A percentile compares a stretch with the other conserved stretches of the same genome.
Conservation (phyloP, 768 basidiomycete species). For the Naganishia antarctica region DNA sequence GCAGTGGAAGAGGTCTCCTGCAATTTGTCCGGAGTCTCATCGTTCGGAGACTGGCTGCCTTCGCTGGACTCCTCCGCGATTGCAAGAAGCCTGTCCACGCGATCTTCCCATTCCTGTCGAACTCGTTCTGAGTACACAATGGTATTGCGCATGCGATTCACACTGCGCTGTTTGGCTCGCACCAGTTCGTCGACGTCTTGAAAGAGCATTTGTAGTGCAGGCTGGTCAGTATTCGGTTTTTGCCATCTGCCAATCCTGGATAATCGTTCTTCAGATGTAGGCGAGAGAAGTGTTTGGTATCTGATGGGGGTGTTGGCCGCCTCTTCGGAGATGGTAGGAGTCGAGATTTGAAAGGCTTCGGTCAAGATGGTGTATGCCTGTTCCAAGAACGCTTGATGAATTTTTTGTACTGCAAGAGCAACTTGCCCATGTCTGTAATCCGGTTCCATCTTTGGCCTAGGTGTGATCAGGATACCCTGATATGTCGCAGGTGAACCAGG, state of each 20-base stretch:
- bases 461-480: constrained; percentile 40
- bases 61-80: constrained; percentile 53
- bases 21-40: constrained; percentile 28
- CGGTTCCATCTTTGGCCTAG: constrained; percentile 36
- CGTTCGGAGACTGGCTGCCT: constrained; percentile 30
- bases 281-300: constrained; percentile 81
- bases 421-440: constrained; percentile 32
- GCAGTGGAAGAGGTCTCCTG: not conserved
- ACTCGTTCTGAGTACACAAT: constrained; percentile 96
- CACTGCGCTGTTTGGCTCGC: constrained; percentile 88
- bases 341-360: constrained; percentile 71
- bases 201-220: constrained; percentile 72
- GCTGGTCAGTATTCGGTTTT: constrained; percentile 76
- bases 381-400: constrained; percentile 65
- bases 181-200: constrained; percentile 84
- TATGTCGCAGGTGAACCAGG: constrained; percentile 55
- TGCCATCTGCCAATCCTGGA: constrained; percentile 78
- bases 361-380: constrained; percentile 81
- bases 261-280: constrained; percentile 80
- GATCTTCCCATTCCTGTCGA: constrained; percentile 92
- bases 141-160: constrained; percentile 93
- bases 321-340: constrained; percentile 86
- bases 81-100: constrained; percentile 65
- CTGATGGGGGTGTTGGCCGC: constrained; percentile 79
- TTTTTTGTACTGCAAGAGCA: constrained; percentile 33